These are phyloP conservation scores for Dothistroma pini DNA, from an alignment of 2,329 filamentous ascomycete species.

Conservation along the genomic window DNA sequence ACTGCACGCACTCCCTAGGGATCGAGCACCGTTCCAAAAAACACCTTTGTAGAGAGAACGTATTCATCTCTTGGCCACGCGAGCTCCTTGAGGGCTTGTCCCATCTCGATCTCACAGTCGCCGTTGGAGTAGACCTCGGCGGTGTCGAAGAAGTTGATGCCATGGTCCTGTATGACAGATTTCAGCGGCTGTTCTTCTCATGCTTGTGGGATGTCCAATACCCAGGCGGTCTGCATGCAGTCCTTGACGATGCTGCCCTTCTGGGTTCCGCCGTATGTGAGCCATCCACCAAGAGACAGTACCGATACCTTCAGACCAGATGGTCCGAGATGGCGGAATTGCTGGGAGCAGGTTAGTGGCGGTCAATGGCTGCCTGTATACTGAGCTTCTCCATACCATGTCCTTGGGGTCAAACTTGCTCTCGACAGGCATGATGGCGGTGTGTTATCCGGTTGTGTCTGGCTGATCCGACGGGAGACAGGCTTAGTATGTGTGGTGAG, in stretches of 20 bases:
- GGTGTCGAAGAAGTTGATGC: conserved; percentile 49
- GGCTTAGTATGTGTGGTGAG: neutral
- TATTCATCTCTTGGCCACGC: conserved; percentile 48
- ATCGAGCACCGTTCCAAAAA: conserved; percentile 42
- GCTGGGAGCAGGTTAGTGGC: neutral
- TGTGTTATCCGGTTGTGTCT: neutral
- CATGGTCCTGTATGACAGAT: conserved; percentile 34
- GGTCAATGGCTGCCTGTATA: neutral
- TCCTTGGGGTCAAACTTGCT: conserved; percentile 50
- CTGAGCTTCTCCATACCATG: conserved; percentile 30
- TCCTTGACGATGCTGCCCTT: conserved; percentile 50
- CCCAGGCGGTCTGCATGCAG: conserved; percentile 46
- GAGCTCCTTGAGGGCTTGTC: conserved; percentile 45
- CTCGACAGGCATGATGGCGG: conserved; percentile 35
- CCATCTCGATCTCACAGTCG: conserved; percentile 60
- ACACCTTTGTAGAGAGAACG: conserved; percentile 45
- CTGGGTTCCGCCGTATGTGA: conserved; percentile 49
- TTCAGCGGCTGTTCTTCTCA: neutral
- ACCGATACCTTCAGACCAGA: conserved; percentile 51
- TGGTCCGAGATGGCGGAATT: conserved; percentile 42
- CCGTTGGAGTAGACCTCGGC: conserved; percentile 55
- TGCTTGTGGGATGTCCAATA: neutral
- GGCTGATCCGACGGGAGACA: too few species aligned
- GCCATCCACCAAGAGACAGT: conserved; percentile 47
- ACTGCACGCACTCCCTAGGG: too few species aligned